A percentile compares a stretch with the other conserved stretches of the same genome.
Evolutionary conservation across 768 basidiomycete genomes (phyloP).

Genomic region (Agrocybe chaxingu): DNA sequence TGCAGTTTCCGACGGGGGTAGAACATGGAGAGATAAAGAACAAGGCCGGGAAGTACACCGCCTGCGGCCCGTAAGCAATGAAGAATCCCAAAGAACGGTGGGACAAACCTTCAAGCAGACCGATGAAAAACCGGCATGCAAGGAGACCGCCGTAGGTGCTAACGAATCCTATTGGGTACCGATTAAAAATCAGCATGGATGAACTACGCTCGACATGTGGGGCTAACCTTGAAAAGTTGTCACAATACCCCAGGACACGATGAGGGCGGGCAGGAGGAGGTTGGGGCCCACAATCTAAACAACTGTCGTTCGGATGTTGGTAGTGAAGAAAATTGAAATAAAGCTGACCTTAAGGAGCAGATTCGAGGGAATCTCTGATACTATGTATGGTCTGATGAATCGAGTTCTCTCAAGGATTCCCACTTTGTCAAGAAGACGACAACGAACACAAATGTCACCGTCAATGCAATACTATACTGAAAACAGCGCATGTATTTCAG

Average conservation of each 20-base stretch:
- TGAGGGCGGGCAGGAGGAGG: no score
- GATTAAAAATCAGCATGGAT: no score
- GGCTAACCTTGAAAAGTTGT: no score
- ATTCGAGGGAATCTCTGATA: conserved; percentile 47
- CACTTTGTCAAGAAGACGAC: neutral
- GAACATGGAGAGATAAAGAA: conserved; percentile 36
- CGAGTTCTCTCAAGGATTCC: neutral
- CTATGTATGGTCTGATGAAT: conserved; percentile 35
- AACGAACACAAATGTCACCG: conserved; percentile 30
- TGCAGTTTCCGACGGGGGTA: conserved; percentile 24
- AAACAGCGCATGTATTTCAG: no score
- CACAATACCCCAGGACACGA: no score
- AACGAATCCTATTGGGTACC: conserved; percentile 33
- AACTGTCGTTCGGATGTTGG: no score
- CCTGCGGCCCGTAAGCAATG: no score
- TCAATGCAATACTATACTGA: conserved; percentile 34
- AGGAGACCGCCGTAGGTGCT: conserved; percentile 41
- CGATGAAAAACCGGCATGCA: conserved; percentile 47
- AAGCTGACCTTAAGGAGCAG: conserved; percentile 26
- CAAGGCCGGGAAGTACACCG: conserved; percentile 28
- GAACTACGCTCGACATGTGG: no score
- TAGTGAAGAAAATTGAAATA: no score
- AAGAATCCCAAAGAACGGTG: no score
- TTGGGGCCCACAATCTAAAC: no score
- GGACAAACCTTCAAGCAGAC: conserved; percentile 44